A percentile compares a stretch with the other conserved stretches of the same genome.
Evolutionary conservation across 2,329 filamentous ascomycete species (phyloP).

Genomic region (Colletotrichum trifolii): DNA sequence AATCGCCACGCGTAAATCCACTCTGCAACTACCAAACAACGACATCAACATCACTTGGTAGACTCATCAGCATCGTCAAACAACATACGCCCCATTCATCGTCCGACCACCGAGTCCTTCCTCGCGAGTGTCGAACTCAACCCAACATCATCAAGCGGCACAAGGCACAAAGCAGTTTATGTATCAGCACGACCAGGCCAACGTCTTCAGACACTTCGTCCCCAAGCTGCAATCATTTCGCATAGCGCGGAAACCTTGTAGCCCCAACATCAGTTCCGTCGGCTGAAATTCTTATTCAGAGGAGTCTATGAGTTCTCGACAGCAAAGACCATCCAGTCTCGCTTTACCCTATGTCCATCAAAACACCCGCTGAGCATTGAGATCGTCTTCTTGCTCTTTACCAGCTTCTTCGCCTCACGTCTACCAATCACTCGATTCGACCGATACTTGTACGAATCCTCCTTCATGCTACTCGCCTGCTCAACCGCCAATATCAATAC

Average conservation of each 20-base stretch:
- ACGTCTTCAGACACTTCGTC: constrained; percentile 93
- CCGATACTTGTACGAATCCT: constrained; percentile 9
- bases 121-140: constrained; percentile 33
- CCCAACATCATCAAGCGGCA: constrained; percentile 35
- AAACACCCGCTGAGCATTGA: constrained; percentile 66
- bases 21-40: constrained; percentile 5
- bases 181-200: constrained; percentile 94
- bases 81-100: constrained; percentile 10
- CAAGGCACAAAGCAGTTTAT: constrained; percentile 74
- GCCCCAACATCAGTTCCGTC: constrained; percentile 88
- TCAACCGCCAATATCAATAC: constrained; percentile 36
- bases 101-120: constrained; percentile 29
- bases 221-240: constrained; percentile 98
- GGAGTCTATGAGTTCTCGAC: constrained; percentile 69
- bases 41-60: constrained; percentile 10
- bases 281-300: constrained; percentile 73
- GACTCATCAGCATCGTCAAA: constrained; percentile 8
- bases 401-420: constrained; percentile 2
- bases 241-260: constrained; percentile 94
- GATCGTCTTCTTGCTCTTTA: constrained; percentile 52
- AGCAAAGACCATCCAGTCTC: constrained; percentile 57
- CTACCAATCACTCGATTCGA: constrained; percentile 14
- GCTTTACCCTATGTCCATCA: constrained; percentile 67
- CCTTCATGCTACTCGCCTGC: constrained; percentile 33
- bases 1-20: constrained; percentile 11